Percentiles rank a stretch among this genome's conserved stretches.
These are phyloP conservation scores for Ceratobasidium papillatum DNA, from an alignment of 1,284 basidiomycete genomes.

Conservation along the genomic window DNA sequence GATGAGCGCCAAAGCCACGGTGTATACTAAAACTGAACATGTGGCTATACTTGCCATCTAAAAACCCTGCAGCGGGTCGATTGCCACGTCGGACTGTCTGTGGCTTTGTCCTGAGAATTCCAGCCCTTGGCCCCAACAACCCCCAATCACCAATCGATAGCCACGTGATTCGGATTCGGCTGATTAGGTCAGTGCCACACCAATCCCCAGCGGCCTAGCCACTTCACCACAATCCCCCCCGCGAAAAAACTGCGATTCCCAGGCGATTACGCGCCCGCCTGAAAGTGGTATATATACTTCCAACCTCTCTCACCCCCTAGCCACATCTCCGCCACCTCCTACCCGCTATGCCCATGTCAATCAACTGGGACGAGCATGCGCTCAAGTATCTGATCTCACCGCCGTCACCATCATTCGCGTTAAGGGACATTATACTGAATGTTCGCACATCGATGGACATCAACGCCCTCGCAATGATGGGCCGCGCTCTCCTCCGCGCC, in stretches of 20 bases:
- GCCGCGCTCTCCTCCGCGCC: slow-evolving; percentile 9
- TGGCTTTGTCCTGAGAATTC: not conserved
- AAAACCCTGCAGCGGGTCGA: not conserved
- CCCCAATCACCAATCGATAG: not conserved
- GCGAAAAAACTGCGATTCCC: slow-evolving; percentile 9
- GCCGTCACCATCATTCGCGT: not conserved
- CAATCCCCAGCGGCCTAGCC: slow-evolving; percentile 15
- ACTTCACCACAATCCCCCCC: slow-evolving; percentile 3
- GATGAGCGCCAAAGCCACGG: slow-evolving; percentile 3
- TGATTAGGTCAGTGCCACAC: slow-evolving; percentile 23
- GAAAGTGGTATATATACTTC: slow-evolving; percentile 38
- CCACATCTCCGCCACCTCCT: slow-evolving; percentile 27
- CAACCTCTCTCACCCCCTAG: slow-evolving; percentile 3
- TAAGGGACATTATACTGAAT: slow-evolving; percentile 21
- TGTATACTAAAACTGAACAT: not conserved
- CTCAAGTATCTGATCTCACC: slow-evolving; percentile 23
- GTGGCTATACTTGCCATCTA: slow-evolving; percentile 4
- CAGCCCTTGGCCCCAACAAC: slow-evolving; percentile 13
- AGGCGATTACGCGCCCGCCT: not conserved
- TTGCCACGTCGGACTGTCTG: slow-evolving; percentile 9
- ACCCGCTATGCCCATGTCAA: slow-evolving; percentile 27
- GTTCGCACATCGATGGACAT: slow-evolving; percentile 8
- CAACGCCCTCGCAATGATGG: not conserved
- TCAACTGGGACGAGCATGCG: slow-evolving; percentile 17
- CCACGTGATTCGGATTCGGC: slow-evolving; percentile 10